Evolutionary conservation across 2,329 filamentous ascomycete genomes (phyloP).

Genomic region (Fusarium sp.): DNA sequence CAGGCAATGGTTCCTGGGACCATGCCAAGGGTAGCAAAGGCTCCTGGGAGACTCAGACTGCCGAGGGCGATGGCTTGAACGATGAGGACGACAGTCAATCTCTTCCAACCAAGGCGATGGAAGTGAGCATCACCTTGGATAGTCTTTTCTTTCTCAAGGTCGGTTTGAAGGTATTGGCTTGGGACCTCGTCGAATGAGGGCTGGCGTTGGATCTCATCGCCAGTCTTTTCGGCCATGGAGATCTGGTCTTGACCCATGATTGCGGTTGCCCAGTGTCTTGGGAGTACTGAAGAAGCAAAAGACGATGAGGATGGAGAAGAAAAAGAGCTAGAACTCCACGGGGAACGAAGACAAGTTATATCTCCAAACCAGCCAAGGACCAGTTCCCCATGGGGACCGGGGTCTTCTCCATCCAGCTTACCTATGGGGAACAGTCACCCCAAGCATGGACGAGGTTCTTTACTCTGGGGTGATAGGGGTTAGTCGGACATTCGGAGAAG

Average conservation of each 20-base stretch:
- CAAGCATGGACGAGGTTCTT: neutral
- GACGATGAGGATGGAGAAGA: neutral
- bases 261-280: neutral
- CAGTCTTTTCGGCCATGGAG: neutral
- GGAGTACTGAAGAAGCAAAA: no score
- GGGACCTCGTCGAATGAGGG: neutral
- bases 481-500: neutral
- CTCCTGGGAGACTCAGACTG: neutral
- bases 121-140: neutral
- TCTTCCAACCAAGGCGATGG: neutral
- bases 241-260: neutral
- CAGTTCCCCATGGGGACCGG: neutral
- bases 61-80: slow-evolving; percentile 1
- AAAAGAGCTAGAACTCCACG: neutral
- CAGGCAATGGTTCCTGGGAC: neutral
- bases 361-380: neutral
- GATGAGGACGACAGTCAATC: neutral
- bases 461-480: neutral
- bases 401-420: neutral
- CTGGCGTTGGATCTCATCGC: slow-evolving; percentile 1
- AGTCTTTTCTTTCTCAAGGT: slow-evolving; percentile 4
- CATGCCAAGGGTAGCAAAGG: neutral
- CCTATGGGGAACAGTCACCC: neutral
- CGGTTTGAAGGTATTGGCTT: neutral
- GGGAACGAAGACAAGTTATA: neutral